These are phyloP conservation scores for Reticulascus tulasneorum DNA, from an alignment of 2,329 filamentous ascomycete genomes.

Conservation along the genomic window DNA sequence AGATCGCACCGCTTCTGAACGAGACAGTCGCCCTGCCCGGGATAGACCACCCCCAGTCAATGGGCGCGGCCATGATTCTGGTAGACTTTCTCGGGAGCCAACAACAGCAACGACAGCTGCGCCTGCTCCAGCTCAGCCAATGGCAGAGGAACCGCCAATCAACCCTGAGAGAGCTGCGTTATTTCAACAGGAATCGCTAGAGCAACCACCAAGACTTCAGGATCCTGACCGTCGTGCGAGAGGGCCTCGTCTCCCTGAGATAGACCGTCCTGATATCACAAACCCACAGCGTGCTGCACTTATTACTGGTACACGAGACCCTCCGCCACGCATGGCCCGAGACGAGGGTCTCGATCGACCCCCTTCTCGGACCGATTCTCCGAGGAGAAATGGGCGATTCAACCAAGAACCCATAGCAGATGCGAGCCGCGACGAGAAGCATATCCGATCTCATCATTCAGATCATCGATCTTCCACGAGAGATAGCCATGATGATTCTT, in stretches of 20 bases:
- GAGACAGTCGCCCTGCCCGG: constrained; percentile 25
- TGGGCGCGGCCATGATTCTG: constrained; percentile 21
- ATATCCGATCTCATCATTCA: constrained; percentile 35
- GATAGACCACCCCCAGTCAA: constrained; percentile 27
- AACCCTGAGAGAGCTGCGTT: constrained; percentile 53
- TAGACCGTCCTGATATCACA: constrained; percentile 31
- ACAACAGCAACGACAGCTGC: constrained; percentile 15
- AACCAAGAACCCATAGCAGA: constrained; percentile 30
- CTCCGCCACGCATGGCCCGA: constrained; percentile 33
- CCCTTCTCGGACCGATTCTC: constrained; percentile 42
- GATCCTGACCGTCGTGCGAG: constrained; percentile 11
- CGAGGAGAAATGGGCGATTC: constrained; percentile 38
- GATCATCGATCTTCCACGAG: constrained; percentile 26
- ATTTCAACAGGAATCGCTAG: constrained; percentile 31
- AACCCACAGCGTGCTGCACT: constrained; percentile 46
- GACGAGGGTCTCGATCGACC: constrained; percentile 32
- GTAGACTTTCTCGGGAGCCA: constrained; percentile 20
- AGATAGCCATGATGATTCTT: constrained; percentile 26
- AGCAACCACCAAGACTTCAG: constrained; percentile 6
- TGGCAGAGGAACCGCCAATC: constrained; percentile 43
- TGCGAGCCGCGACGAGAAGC: constrained; percentile 41
- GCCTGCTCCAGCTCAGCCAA: constrained; percentile 20
- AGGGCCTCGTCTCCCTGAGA: constrained; percentile 19
- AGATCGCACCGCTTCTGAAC: constrained; percentile 33
- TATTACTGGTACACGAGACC: constrained; percentile 34